Evolutionary conservation across 2,329 filamentous ascomycete species (phyloP), one percentile per base, ranked within the genome.

Genomic region (Fonsecaea erecta): DNA sequence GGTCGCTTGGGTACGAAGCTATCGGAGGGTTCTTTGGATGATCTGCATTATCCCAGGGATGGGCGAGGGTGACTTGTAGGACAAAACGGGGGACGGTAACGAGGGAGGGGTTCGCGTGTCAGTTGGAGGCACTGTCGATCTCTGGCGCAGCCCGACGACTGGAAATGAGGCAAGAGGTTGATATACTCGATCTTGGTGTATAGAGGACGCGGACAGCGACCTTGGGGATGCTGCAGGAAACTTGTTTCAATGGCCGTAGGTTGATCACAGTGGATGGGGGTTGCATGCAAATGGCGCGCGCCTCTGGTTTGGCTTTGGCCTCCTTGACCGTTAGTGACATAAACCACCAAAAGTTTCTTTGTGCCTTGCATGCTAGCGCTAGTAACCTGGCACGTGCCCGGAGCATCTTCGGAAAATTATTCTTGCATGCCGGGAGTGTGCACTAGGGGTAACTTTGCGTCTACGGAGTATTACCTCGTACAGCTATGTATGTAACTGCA

Each of bases 81-180:
- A 60, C 57, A 52, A 60, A 52, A 24, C 18, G n/a, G 43, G 43
- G 43, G 43, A 59, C 14, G 2, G 24, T 14, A 32, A 28, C 57
- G 53, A 34, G 53, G 18, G 53, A 55, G 53, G 53, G 53, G 53
- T 37, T 55, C 28, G 32, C 53, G 53, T 52, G 57, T 51, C 57
- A 28, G 28, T 37, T 51, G 26, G 26, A 30, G 24, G 51, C 43
- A 24, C 43, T 24, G 43, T 24, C 43, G 43, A 48, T 48, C 18
- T 21, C 18, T 48, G 18, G 18, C 4, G 24, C 1, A 11, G 43
- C 11, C 6, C 4, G 21, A 16, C 43, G 8, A 48, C 18, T 9
- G 43, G 18, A 12, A 48, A 12, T 6, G 18, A 48, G 18, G 21
- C 18, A 48, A 24, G 18, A 48, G 18, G 43, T 48, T 12, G 14